Evolutionary conservation across 2,329 filamentous ascomycete species (phyloP).

Genomic region (Elsinoe australis): DNA sequence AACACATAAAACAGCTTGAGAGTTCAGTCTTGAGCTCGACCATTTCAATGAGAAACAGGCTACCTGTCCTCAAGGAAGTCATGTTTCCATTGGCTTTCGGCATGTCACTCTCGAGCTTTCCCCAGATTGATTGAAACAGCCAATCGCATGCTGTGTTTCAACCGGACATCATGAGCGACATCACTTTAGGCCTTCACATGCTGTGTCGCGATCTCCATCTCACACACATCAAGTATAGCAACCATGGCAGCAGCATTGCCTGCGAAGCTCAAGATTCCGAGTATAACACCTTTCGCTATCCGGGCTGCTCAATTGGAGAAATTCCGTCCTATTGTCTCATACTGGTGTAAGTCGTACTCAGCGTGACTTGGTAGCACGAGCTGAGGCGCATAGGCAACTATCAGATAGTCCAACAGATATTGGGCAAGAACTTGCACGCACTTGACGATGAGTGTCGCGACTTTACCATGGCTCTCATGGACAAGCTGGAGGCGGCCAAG

Average conservation of each 20-base stretch:
- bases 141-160: too few species aligned
- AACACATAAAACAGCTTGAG: neutral
- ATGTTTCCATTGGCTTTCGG: slow-evolving; percentile 8
- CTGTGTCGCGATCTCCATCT: too few species aligned
- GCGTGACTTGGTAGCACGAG: neutral
- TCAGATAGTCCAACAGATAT: slow-evolving; percentile 87
- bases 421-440: slow-evolving; percentile 70
- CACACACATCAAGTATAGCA: neutral
- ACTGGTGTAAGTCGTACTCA: slow-evolving; percentile 68
- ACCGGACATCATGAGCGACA: too few species aligned
- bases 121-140: too few species aligned
- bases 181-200: too few species aligned
- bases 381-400: slow-evolving; percentile 60
- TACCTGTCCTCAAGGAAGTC: slow-evolving; percentile 21
- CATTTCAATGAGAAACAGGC: slow-evolving; percentile 3
- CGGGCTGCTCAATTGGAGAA: slow-evolving; percentile 77
- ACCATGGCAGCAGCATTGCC: slow-evolving; percentile 68
- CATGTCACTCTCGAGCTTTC: slow-evolving; percentile 7
- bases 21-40: neutral
- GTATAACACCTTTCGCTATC: slow-evolving; percentile 75
- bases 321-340: slow-evolving; percentile 79
- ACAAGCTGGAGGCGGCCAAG: slow-evolving; percentile 81
- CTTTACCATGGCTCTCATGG: slow-evolving; percentile 80
- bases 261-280: slow-evolving; percentile 57
- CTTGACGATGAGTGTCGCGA: slow-evolving; percentile 67